Percentiles rank a stretch among this genome's conserved stretches.
Evolutionary conservation across 2,329 filamentous ascomycete species (phyloP).

Genomic region (Trichoderma guizhouense): DNA sequence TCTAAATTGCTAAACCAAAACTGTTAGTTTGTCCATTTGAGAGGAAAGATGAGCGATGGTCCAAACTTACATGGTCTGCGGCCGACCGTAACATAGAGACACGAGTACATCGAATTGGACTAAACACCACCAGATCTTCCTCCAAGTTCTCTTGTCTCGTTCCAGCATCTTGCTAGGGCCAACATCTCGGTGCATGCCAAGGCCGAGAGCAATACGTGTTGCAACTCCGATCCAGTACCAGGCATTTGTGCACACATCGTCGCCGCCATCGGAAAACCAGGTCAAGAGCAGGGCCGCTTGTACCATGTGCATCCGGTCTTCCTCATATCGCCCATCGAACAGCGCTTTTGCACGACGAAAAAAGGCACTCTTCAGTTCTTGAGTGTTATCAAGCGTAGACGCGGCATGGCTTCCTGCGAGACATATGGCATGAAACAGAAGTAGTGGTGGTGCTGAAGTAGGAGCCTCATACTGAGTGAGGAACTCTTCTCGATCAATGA

Average conservation of each 20-base stretch:
- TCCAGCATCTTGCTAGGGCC: constrained; percentile 1
- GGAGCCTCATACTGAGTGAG: neutral
- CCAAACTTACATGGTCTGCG: neutral
- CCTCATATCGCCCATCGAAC: constrained; percentile 48
- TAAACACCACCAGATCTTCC: constrained; percentile 20
- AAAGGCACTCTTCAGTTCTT: neutral
- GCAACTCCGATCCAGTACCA: neutral
- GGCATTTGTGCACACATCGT: constrained; percentile 37
- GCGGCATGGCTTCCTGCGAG: neutral
- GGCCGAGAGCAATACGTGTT: neutral
- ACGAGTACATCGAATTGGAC: constrained; percentile 20
- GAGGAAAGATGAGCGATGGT: neutral
- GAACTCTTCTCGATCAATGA: neutral
- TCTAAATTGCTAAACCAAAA: neutral
- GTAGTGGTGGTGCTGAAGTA: neutral
- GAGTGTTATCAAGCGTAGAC: neutral
- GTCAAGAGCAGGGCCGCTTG: constrained; percentile 49
- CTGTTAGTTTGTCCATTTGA: neutral
- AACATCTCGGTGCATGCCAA: constrained; percentile 43
- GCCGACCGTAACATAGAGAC: constrained; percentile 14
- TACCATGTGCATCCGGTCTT: constrained; percentile 46
- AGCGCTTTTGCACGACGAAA: constrained; percentile 37
- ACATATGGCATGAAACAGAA: neutral
- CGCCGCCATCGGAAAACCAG: constrained; percentile 49
- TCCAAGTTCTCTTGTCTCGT: constrained; percentile 7